phyloP scores from a whole-genome alignment of 805 yeast genomes.

The Brettanomyces bruxellensis region DNA sequence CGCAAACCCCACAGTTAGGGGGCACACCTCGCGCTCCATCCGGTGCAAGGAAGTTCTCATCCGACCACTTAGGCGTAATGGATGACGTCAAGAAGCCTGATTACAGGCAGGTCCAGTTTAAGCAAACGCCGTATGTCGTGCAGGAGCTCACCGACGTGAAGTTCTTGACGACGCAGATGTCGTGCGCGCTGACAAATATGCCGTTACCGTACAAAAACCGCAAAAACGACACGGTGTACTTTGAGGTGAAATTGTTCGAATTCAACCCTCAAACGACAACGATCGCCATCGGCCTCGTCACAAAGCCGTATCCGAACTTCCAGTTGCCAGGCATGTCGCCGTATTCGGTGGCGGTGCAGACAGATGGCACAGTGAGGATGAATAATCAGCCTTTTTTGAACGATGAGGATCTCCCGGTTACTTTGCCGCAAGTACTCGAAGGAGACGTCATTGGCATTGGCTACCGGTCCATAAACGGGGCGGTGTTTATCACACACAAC shows the following conservation, averaged over 20 bases:
- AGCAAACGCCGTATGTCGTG: slow-evolving; percentile 18
- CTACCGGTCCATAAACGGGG: slow-evolving; percentile 37
- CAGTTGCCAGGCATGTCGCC: slow-evolving; percentile 66
- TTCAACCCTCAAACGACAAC: slow-evolving; percentile 35
- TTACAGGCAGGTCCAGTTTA: slow-evolving; percentile 10
- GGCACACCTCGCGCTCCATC: too few relatives aligned
- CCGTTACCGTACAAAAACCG: slow-evolving; percentile 28
- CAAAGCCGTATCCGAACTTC: slow-evolving; percentile 69
- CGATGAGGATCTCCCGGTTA: slow-evolving; percentile 32
- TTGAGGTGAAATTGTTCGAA: slow-evolving; percentile 48
- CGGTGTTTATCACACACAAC: slow-evolving; percentile 45
- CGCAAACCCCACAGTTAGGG: too few relatives aligned
- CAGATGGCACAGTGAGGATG: slow-evolving; percentile 60
- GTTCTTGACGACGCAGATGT: slow-evolving; percentile 15
- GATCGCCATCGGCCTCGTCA: slow-evolving; percentile 57
- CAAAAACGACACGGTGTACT: slow-evolving; percentile 48
- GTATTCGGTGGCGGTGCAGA: slow-evolving; percentile 65
- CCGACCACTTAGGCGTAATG: not conserved
- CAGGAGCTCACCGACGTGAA: slow-evolving; percentile 26
- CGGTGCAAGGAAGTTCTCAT: not conserved
- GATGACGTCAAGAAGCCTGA: not conserved
- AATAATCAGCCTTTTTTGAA: slow-evolving; percentile 44
- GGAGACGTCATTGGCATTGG: slow-evolving; percentile 53
- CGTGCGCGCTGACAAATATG: slow-evolving; percentile 21
- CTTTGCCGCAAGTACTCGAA: slow-evolving; percentile 42